Conservation (phyloP, 2,329 filamentous ascomycete species). For the Claviceps sp. region DNA sequence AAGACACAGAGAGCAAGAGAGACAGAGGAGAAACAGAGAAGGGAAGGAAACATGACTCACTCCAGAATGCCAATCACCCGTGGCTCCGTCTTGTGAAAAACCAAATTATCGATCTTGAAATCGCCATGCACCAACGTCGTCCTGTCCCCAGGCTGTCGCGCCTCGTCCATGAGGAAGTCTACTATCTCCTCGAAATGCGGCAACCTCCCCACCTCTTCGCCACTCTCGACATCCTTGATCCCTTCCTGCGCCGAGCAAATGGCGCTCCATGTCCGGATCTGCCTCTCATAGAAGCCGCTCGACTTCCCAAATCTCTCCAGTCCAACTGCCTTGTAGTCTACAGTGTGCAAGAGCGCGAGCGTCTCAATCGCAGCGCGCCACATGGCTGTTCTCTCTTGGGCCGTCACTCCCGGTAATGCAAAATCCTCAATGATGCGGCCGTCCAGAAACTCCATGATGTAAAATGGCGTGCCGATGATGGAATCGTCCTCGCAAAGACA, state of each 20-base stretch:
- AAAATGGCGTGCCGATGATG: slow-evolving; percentile 83
- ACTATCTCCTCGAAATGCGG: slow-evolving; percentile 74
- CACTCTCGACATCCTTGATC: slow-evolving; percentile 63
- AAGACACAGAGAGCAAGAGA: background rate
- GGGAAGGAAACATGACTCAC: slow-evolving; percentile 26
- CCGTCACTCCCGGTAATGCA: slow-evolving; percentile 56
- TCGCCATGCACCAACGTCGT: slow-evolving; percentile 81
- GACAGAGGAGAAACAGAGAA: background rate
- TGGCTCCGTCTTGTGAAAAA: slow-evolving; percentile 81
- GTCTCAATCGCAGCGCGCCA: slow-evolving; percentile 78
- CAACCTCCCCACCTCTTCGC: slow-evolving; percentile 63
- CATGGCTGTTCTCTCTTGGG: slow-evolving; percentile 60
- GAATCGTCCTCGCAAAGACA: slow-evolving; percentile 72
- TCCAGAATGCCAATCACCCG: slow-evolving; percentile 87
- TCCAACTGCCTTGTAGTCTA: slow-evolving; percentile 52
- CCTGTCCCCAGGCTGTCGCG: slow-evolving; percentile 61
- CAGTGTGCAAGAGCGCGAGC: slow-evolving; percentile 71
- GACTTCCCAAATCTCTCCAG: slow-evolving; percentile 61
- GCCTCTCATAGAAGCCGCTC: slow-evolving; percentile 69
- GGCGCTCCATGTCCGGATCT: slow-evolving; percentile 68
- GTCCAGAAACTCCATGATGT: slow-evolving; percentile 92
- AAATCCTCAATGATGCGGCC: slow-evolving; percentile 90
- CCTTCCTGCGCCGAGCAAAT: slow-evolving; percentile 68
- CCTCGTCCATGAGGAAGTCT: slow-evolving; percentile 57
- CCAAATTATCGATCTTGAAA: slow-evolving; percentile 87